phyloP scores from a whole-genome alignment of 345 rosid genomes.

The Camelina laxa region DNA sequence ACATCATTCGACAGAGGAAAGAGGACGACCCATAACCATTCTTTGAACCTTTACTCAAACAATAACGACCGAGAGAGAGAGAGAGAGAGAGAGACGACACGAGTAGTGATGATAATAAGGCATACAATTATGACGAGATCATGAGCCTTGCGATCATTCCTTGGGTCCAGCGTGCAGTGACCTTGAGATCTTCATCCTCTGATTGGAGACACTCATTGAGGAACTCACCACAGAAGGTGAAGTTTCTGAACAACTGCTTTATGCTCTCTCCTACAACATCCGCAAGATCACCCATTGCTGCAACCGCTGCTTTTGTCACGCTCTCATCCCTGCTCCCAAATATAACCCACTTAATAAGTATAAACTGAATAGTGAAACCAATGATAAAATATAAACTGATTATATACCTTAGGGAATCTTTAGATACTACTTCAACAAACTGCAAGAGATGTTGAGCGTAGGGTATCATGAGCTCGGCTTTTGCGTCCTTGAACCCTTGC shows the following conservation, averaged over 20 bases:
- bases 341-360: neutral
- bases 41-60: conserved; percentile 32
- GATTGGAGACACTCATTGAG: conserved; percentile 78
- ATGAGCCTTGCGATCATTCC: conserved; percentile 83
- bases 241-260: conserved; percentile 67
- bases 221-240: conserved; percentile 62
- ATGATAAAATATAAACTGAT: neutral
- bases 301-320: conserved; percentile 88
- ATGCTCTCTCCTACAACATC: conserved; percentile 80
- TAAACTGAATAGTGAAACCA: neutral
- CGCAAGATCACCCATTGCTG: conserved; percentile 94
- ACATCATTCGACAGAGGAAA: conserved; percentile 27
- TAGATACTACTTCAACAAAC: conserved; percentile 77
- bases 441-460: conserved; percentile 83
- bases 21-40: conserved; percentile 35
- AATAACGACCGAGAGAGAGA: conserved; percentile 29
- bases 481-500: conserved; percentile 85
- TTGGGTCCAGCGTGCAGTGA: conserved; percentile 86
- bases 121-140: conserved; percentile 45
- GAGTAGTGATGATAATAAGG: conserved; percentile 7
- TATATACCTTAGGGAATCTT: conserved; percentile 63
- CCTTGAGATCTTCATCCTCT: conserved; percentile 85
- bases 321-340: conserved; percentile 68
- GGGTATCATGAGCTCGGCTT: conserved; percentile 80
- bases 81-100: neutral